Percentiles rank a stretch among this genome's conserved stretches.
phyloP scores from a whole-genome alignment of 805 yeast species.

The Metschnikowia similis region DNA sequence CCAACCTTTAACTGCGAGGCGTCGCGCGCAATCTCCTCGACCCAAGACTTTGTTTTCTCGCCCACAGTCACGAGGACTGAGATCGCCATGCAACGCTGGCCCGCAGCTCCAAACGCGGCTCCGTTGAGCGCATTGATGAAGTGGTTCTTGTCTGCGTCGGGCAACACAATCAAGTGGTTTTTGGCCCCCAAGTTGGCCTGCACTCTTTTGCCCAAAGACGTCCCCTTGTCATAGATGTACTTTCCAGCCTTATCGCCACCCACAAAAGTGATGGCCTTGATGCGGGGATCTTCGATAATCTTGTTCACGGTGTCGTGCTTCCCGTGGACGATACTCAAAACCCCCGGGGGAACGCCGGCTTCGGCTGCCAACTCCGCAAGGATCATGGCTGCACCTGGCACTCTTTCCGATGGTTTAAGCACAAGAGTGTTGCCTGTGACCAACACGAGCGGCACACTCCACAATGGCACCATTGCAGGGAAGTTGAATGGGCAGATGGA shows the following conservation, averaged over 20 bases:
- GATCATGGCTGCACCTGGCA: constrained; percentile 77
- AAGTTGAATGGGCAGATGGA: constrained; percentile 79
- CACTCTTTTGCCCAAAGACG: constrained; percentile 66
- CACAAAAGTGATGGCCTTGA: constrained; percentile 73
- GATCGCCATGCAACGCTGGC: constrained; percentile 80
- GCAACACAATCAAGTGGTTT: constrained; percentile 69
- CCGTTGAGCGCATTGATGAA: constrained; percentile 64
- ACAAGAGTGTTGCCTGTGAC: constrained; percentile 71
- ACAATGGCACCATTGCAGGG: constrained; percentile 76
- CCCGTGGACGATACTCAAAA: constrained; percentile 70
- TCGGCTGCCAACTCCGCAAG: constrained; percentile 66
- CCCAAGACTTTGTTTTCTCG: constrained; percentile 53
- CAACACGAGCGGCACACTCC: constrained; percentile 60
- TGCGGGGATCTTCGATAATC: constrained; percentile 65
- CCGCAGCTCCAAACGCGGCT: constrained; percentile 82
- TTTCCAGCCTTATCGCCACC: constrained; percentile 78
- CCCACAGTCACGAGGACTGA: constrained; percentile 73
- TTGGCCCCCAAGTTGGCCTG: constrained; percentile 79
- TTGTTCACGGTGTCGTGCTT: constrained; percentile 68
- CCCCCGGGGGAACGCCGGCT: constrained; percentile 77
- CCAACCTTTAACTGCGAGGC: constrained; percentile 57
- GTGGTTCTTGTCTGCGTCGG: constrained; percentile 65
- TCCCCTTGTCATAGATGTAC: constrained; percentile 63
- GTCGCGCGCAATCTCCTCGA: constrained; percentile 52
- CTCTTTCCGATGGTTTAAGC: constrained; percentile 59